Conservation (phyloP, 83 land plant genomes). For the Picea abies region DNA sequence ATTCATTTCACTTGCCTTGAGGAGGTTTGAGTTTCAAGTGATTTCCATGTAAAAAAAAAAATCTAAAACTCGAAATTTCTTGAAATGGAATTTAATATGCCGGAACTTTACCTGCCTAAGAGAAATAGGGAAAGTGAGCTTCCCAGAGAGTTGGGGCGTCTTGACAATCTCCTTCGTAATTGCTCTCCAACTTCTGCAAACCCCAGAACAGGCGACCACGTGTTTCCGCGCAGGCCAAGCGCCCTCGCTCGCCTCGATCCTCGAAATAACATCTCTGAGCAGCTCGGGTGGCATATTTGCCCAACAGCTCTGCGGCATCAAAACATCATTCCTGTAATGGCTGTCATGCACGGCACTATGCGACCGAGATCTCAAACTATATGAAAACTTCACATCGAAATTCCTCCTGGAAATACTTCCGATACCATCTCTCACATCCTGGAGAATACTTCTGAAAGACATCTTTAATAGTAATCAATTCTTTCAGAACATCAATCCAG, state of each 20-base stretch:
- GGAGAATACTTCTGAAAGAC: constrained; percentile 41
- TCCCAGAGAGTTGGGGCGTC: constrained; percentile 56
- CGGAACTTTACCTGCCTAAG: constrained; percentile 62
- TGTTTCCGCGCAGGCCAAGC: constrained; percentile 59
- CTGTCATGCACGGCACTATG: constrained; percentile 34
- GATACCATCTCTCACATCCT: constrained; percentile 59
- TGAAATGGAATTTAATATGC: too few relatives aligned
- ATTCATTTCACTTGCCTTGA: too few relatives aligned
- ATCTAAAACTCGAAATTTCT: too few relatives aligned
- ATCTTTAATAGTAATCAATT: background rate
- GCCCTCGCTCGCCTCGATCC: constrained; percentile 57
- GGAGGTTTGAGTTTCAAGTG: too few relatives aligned
- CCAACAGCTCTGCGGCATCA: constrained; percentile 55
- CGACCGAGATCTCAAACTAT: constrained; percentile 49
- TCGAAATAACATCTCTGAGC: constrained; percentile 55
- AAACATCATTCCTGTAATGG: constrained; percentile 12
- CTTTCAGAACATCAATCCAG: too few relatives aligned
- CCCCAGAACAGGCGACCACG: constrained; percentile 80
- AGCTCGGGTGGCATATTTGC: constrained; percentile 77
- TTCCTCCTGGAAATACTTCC: constrained; percentile 66
- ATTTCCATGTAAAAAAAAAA: too few relatives aligned
- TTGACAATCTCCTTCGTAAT: constrained; percentile 71
- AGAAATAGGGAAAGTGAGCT: constrained; percentile 72
- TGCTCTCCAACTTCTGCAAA: constrained; percentile 70
- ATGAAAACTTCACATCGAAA: constrained; percentile 45